phyloP scores from a whole-genome alignment of 2,329 filamentous ascomycete species.

The Scytalidium lignicola region DNA sequence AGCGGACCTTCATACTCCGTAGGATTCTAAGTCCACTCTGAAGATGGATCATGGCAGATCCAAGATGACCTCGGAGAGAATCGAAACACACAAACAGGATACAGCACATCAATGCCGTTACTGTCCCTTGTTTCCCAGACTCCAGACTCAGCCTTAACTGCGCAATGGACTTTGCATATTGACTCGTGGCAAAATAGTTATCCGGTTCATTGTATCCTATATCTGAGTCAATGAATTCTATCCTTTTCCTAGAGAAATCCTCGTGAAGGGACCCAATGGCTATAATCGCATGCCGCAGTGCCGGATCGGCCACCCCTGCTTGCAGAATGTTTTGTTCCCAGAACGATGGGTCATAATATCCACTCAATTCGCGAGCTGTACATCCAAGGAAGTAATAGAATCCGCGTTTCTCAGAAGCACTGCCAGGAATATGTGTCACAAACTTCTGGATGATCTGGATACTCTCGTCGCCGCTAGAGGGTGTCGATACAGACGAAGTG shows the following conservation, averaged over 20 bases:
- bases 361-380: constrained; percentile 20
- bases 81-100: constrained; percentile 19
- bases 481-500: not conserved
- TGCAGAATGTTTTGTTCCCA: constrained; percentile 24
- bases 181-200: constrained; percentile 11
- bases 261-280: constrained; percentile 25
- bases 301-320: constrained; percentile 17
- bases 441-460: not conserved
- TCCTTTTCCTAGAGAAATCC: constrained; percentile 15
- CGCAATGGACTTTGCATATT: constrained; percentile 17
- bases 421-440: constrained; percentile 13
- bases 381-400: constrained; percentile 22
- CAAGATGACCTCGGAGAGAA: constrained; percentile 12
- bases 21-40: constrained; percentile 20
- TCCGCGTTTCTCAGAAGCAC: constrained; percentile 17
- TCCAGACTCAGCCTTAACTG: constrained; percentile 10
- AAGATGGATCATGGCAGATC: constrained; percentile 16
- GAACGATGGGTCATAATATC: constrained; percentile 21
- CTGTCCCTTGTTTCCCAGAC: constrained; percentile 7
- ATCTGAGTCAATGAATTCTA: not conserved
- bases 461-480: not conserved
- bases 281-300: constrained; percentile 24
- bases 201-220: not conserved
- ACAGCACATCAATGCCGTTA: constrained; percentile 18
- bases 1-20: constrained; percentile 8